These are phyloP conservation scores for Macaranga tanarius DNA, from an alignment of 441 rosid species.

Conservation along the genomic window DNA sequence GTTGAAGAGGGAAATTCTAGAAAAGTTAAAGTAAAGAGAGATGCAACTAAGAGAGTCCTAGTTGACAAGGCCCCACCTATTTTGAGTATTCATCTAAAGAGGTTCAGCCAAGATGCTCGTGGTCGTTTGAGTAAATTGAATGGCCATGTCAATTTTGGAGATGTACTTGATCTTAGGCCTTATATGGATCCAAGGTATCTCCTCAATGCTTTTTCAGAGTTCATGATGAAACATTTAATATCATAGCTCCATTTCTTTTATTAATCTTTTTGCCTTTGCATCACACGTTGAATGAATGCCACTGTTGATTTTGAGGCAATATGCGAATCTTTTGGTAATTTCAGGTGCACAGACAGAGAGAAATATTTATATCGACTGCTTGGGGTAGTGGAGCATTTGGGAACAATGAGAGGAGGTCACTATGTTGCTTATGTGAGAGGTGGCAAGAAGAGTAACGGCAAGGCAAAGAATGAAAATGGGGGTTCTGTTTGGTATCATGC, in stretches of 20 bases:
- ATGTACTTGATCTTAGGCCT: constrained; percentile 64
- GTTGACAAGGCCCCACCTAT: constrained; percentile 75
- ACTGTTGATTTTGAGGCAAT: background rate
- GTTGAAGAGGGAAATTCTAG: constrained; percentile 42
- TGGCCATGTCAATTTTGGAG: constrained; percentile 82
- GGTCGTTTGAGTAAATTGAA: constrained; percentile 89
- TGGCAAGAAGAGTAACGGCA: constrained; percentile 33
- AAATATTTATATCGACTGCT: constrained; percentile 51
- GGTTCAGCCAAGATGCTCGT: constrained; percentile 89
- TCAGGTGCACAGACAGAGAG: constrained; percentile 42
- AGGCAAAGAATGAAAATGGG: constrained; percentile 26
- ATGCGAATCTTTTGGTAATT: background rate
- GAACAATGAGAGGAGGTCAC: constrained; percentile 90
- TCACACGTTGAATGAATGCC: background rate
- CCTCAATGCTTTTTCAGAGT: constrained; percentile 10
- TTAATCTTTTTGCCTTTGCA: background rate
- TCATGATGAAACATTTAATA: constrained; percentile 4
- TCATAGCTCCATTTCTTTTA: background rate
- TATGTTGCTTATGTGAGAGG: constrained; percentile 64
- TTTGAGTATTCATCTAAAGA: constrained; percentile 80
- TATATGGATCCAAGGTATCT: constrained; percentile 77
- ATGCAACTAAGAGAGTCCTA: constrained; percentile 80
- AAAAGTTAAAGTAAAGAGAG: constrained; percentile 68
- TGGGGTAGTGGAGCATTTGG: constrained; percentile 89
- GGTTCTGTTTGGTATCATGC: constrained; percentile 58